Percentiles rank a stretch among this genome's conserved stretches.
phyloP scores from a whole-genome alignment of 2,329 filamentous ascomycete genomes.

The Fusarium bactridioides region DNA sequence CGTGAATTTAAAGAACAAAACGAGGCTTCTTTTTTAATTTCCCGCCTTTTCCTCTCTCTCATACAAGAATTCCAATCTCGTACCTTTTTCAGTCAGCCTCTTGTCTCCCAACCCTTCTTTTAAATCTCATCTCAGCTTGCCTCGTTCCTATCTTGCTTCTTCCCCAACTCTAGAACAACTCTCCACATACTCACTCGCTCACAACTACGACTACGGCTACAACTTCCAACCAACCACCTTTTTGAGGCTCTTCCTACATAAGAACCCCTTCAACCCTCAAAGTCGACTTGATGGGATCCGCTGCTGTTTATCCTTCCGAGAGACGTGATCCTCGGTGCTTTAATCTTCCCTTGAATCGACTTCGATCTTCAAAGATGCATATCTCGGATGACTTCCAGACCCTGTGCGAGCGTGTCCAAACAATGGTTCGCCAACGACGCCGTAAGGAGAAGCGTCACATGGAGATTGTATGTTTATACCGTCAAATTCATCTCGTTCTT shows the following conservation, averaged over 20 bases:
- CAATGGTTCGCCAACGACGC: constrained; percentile 50
- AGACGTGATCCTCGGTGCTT: constrained; percentile 31
- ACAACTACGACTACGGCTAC: neutral
- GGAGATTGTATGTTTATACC: constrained; percentile 54
- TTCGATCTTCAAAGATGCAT: constrained; percentile 42
- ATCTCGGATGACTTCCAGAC: constrained; percentile 54
- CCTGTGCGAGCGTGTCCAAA: constrained; percentile 55
- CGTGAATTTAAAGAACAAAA: constrained; percentile 10
- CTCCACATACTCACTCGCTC: neutral
- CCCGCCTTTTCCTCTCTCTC: constrained; percentile 1
- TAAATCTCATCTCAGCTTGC: constrained; percentile 5
- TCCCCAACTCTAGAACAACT: constrained; percentile 4
- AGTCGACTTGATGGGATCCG: constrained; percentile 22
- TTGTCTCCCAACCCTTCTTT: constrained; percentile 4
- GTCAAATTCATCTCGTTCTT: neutral
- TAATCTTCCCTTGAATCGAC: constrained; percentile 18
- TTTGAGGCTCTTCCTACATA: neutral
- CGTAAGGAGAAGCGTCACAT: constrained; percentile 53
- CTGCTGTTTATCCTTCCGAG: constrained; percentile 12
- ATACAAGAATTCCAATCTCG: constrained; percentile 8
- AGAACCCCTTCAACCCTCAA: neutral
- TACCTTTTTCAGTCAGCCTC: constrained; percentile 13
- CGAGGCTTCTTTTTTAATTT: constrained; percentile 12
- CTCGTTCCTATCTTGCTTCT: constrained; percentile 11
- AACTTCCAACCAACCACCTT: neutral